Conservation (phyloP, 345 rosid species). For the Laguncularia racemosa region DNA sequence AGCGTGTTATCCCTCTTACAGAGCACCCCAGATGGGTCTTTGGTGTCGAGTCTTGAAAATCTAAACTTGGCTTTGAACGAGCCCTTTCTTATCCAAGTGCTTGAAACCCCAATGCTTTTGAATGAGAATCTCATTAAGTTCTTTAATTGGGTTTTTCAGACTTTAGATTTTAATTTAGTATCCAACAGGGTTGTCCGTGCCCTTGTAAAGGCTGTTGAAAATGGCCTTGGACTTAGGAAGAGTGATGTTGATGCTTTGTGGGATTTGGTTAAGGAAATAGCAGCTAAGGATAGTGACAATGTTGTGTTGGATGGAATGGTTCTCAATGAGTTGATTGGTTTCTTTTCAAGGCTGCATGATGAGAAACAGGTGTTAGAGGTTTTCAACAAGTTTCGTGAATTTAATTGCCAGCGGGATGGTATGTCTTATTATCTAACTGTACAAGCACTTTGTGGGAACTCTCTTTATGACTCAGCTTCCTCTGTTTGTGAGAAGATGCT, state of each 20-base stretch:
- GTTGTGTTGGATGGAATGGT: conserved; percentile 31
- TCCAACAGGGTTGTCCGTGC: conserved; percentile 34
- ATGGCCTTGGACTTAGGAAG: conserved; percentile 29
- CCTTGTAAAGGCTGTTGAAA: conserved; percentile 36
- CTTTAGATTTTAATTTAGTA: conserved; percentile 14
- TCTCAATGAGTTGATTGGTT: conserved; percentile 59
- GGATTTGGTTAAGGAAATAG: conserved; percentile 64
- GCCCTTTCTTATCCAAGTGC: conserved; percentile 46
- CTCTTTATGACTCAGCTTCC: conserved; percentile 42
- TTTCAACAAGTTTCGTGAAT: conserved; percentile 47
- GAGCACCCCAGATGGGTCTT: conserved; percentile 46
- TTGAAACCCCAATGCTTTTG: conserved; percentile 38
- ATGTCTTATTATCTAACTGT: conserved; percentile 52
- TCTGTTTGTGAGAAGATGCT: conserved; percentile 72
- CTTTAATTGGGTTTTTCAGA: conserved; percentile 47
- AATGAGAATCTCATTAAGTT: conserved; percentile 57
- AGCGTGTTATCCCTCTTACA: conserved; percentile 55
- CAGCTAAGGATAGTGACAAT: conserved; percentile 20
- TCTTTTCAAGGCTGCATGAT: conserved; percentile 58
- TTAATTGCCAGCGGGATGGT: conserved; percentile 41
- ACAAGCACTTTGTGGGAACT: conserved; percentile 54
- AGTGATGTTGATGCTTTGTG: conserved; percentile 51
- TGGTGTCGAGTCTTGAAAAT: conserved; percentile 44
- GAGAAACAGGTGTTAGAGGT: conserved; percentile 69
- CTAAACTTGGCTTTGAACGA: conserved; percentile 33